A percentile compares a stretch with the other conserved stretches of the same genome.
phyloP scores from a whole-genome alignment of 2,329 filamentous ascomycete genomes.

The Meredithiella fracta region DNA sequence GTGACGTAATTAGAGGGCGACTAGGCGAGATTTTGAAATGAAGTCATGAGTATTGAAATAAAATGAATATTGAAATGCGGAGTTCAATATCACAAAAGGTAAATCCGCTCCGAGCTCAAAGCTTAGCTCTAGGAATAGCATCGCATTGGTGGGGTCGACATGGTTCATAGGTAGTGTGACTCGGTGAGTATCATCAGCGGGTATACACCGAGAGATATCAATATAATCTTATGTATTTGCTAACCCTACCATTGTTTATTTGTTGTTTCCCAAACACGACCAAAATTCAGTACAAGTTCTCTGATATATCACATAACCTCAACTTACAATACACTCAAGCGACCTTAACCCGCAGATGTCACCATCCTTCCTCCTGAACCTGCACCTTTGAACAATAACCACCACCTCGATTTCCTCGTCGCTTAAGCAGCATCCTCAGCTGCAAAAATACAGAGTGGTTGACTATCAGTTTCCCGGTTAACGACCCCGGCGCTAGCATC shows the following conservation, averaged over 20 bases:
- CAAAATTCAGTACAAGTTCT: too few species aligned
- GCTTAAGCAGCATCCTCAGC: neutral
- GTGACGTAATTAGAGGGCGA: too few species aligned
- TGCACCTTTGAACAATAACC: neutral
- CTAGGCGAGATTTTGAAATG: too few species aligned
- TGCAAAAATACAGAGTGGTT: neutral
- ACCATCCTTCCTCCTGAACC: neutral
- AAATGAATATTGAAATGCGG: neutral
- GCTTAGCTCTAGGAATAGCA: neutral
- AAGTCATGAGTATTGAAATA: too few species aligned
- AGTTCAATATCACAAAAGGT: neutral
- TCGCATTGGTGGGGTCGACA: neutral
- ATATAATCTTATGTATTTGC: too few species aligned
- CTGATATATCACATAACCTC: neutral
- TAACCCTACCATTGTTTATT: too few species aligned
- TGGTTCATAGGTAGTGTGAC: neutral
- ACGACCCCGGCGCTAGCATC: slow-evolving; percentile 8
- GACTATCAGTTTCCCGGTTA: slow-evolving; percentile 8
- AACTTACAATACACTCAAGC: too few species aligned
- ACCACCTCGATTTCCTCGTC: neutral
- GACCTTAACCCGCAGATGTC: neutral
- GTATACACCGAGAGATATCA: too few species aligned
- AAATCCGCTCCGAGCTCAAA: neutral
- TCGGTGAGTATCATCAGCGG: neutral
- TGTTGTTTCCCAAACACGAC: neutral